These are phyloP conservation scores for Zarea fungicola DNA, from an alignment of 2,329 filamentous ascomycete species.

Conservation along the genomic window DNA sequence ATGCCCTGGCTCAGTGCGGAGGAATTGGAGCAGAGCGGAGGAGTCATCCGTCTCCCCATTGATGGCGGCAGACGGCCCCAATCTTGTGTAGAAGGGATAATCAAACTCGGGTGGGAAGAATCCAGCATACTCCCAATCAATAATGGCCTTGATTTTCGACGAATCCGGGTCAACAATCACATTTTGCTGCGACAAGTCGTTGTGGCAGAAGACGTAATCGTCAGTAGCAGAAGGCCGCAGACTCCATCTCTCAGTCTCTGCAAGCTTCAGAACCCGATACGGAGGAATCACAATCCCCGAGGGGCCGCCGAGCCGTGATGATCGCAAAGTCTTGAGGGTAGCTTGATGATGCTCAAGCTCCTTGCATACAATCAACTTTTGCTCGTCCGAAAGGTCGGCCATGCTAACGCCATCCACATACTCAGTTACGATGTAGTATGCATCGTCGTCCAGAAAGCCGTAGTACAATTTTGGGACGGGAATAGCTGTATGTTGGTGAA, in stretches of 20 bases:
- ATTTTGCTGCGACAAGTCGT: slow-evolving; percentile 20
- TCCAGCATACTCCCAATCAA: slow-evolving; percentile 36
- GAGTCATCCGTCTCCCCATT: slow-evolving; percentile 15
- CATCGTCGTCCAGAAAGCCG: slow-evolving; percentile 26
- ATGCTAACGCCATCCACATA: slow-evolving; percentile 26
- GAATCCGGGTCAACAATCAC: slow-evolving; percentile 23
- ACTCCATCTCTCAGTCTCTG: slow-evolving; percentile 20
- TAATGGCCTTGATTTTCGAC: slow-evolving; percentile 29
- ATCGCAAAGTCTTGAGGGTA: slow-evolving; percentile 24
- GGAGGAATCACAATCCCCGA: slow-evolving; percentile 27
- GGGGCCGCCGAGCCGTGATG: slow-evolving; percentile 24
- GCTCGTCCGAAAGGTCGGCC: slow-evolving; percentile 21
- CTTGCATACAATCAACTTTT: slow-evolving; percentile 21
- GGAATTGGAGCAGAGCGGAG: slow-evolving; percentile 9
- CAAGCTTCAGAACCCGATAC: slow-evolving; percentile 21
- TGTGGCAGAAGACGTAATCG: slow-evolving; percentile 22
- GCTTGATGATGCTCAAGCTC: slow-evolving; percentile 23
- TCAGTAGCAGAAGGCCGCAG: slow-evolving; percentile 16
- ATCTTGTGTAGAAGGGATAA: slow-evolving; percentile 17
- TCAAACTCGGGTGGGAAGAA: slow-evolving; percentile 28
- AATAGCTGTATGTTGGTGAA: slow-evolving; percentile 23
- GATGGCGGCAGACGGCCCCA: slow-evolving; percentile 17
- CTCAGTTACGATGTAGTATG: slow-evolving; percentile 26
- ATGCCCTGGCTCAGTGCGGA: slow-evolving; percentile 5
- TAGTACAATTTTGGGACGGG: slow-evolving; percentile 23